A percentile compares a stretch with the other conserved stretches of the same genome.
These are phyloP conservation scores for Penicillium sp. DNA, from an alignment of 2,329 filamentous ascomycete genomes.

Conservation along the genomic window DNA sequence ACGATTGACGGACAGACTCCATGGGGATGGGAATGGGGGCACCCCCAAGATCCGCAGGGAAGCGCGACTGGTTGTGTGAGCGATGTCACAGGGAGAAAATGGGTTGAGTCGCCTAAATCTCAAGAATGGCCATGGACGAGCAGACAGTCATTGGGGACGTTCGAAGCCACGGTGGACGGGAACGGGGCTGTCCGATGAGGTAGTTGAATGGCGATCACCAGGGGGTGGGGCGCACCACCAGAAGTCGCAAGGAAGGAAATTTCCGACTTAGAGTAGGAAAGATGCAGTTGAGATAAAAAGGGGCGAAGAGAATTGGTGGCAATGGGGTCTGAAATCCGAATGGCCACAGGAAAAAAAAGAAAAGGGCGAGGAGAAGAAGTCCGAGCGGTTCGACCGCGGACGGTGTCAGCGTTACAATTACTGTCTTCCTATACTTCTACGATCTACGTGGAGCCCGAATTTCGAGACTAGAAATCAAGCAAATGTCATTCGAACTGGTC, in stretches of 20 bases:
- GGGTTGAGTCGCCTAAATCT: slow-evolving; percentile 1
- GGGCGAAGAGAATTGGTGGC: background rate
- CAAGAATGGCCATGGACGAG: slow-evolving; percentile 13
- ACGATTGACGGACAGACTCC: slow-evolving; percentile 55
- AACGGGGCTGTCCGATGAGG: slow-evolving; percentile 23
- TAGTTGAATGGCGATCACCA: slow-evolving; percentile 22
- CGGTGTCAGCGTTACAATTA: background rate
- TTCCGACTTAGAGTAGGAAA: background rate
- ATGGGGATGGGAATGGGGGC: slow-evolving; percentile 39
- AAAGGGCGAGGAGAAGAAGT: slow-evolving; percentile 8
- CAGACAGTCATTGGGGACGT: slow-evolving; percentile 7
- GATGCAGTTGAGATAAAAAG: too few relatives aligned
- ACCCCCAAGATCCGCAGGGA: slow-evolving; percentile 6
- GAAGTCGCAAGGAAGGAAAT: background rate
- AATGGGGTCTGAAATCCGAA: background rate
- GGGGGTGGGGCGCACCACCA: slow-evolving; percentile 19
- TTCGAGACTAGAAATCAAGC: slow-evolving; percentile 1
- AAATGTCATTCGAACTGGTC: slow-evolving; percentile 1
- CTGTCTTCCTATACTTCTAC: too few relatives aligned
- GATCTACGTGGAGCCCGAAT: background rate
- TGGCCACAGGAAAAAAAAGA: too few relatives aligned
- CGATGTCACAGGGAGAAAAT: background rate
- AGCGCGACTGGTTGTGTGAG: slow-evolving; percentile 3
- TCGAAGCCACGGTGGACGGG: slow-evolving; percentile 17
- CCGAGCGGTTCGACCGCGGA: slow-evolving; percentile 4